Conservation (phyloP, 78 protist genomes). For the Ministeria vibrans region DNA sequence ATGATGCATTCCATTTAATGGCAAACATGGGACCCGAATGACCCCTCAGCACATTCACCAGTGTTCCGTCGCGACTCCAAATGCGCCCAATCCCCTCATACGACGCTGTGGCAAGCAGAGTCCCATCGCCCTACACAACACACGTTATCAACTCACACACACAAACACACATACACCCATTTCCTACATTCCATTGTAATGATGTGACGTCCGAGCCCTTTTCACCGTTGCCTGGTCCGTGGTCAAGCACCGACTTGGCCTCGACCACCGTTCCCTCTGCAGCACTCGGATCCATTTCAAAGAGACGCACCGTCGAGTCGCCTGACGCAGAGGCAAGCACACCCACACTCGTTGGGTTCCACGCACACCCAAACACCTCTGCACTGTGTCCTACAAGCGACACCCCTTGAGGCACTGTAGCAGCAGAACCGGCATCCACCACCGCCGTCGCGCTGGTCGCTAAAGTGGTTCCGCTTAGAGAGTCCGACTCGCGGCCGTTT, state of each 20-base stretch:
- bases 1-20: slow-evolving; percentile 91
- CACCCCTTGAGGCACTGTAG: no score
- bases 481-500: no score
- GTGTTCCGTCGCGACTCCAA: slow-evolving; percentile 43
- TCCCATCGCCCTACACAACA: slow-evolving; percentile 50
- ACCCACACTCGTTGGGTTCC: no score
- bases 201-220: slow-evolving; percentile 10
- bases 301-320: slow-evolving; percentile 61
- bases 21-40: slow-evolving; percentile 87
- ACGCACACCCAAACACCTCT: not conserved
- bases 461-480: no score
- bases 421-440: not conserved
- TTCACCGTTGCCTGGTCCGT: no score
- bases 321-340: no score
- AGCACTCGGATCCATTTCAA: no score
- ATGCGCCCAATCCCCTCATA: slow-evolving; percentile 87
- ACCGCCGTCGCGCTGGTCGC: no score
- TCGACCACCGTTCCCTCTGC: no score
- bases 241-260: no score
- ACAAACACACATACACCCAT: not conserved
- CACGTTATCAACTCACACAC: not conserved
- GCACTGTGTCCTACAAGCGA: no score
- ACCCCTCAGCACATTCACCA: slow-evolving; percentile 33
- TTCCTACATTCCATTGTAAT: slow-evolving; percentile 7
- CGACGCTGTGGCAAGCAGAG: slow-evolving; percentile 84